A percentile compares a stretch with the other conserved stretches of the same genome.
Evolutionary conservation across 2,329 filamentous ascomycete species (phyloP).

Genomic region (Apiospora kogelbergensis): DNA sequence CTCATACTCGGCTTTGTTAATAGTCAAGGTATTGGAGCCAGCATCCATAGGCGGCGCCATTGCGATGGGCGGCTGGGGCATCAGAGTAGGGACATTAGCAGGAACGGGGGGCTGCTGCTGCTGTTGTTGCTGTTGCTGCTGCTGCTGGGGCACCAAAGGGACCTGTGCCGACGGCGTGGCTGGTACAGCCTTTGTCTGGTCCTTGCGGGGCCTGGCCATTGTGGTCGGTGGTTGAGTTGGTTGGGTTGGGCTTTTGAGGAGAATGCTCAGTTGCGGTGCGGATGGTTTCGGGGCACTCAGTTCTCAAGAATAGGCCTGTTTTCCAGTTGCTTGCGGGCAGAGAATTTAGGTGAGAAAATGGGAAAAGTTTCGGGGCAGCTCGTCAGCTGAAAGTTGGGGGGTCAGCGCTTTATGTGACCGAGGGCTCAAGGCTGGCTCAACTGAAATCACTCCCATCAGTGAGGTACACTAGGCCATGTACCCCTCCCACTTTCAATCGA

Average conservation of each 20-base stretch:
- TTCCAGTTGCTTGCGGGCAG: background rate
- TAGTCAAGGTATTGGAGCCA: slow-evolving; percentile 19
- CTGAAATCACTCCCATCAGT: slow-evolving; percentile 15
- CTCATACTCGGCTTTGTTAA: slow-evolving; percentile 69
- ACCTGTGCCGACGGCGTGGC: slow-evolving; percentile 9
- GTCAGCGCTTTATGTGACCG: slow-evolving; percentile 15
- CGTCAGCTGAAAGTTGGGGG: slow-evolving; percentile 12
- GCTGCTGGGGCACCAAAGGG: slow-evolving; percentile 16
- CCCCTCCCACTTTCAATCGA: slow-evolving; percentile 6
- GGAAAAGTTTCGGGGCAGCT: slow-evolving; percentile 12
- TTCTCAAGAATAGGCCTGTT: background rate
- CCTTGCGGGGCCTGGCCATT: slow-evolving; percentile 10
- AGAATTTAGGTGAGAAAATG: slow-evolving; percentile 11
- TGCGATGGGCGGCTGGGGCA: slow-evolving; percentile 15
- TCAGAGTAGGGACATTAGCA: slow-evolving; percentile 3
- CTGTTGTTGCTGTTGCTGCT: slow-evolving; percentile 7
- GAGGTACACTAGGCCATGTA: slow-evolving; percentile 4
- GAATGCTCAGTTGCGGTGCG: background rate
- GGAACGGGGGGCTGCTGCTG: background rate
- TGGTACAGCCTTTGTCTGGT: slow-evolving; percentile 4
- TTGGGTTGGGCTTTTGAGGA: background rate
- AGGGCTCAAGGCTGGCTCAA: slow-evolving; percentile 9
- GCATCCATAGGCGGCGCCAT: slow-evolving; percentile 1
- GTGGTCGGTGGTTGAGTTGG: background rate
- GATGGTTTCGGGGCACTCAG: background rate